Conservation (phyloP, 2,329 filamentous ascomycete genomes). For the Trichoderma afroharzianum region DNA sequence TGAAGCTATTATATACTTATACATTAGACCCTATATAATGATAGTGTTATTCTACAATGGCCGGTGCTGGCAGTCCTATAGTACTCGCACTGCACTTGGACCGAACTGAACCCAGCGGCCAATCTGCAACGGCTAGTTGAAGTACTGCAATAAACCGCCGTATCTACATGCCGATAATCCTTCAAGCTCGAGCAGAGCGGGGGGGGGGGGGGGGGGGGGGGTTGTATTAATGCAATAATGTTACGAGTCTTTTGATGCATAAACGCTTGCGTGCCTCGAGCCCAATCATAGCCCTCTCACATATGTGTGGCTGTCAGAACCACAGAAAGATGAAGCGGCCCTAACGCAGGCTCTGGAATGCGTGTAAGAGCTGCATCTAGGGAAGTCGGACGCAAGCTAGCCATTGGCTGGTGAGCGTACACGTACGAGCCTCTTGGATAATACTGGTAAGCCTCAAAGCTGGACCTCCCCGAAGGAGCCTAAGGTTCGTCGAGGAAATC, state of each 20-base stretch:
- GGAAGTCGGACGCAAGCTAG: not conserved
- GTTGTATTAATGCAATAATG: not conserved
- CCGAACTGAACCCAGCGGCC: not conserved
- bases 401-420: not conserved
- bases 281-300: not conserved
- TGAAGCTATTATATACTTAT: not conserved
- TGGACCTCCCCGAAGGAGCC: not conserved
- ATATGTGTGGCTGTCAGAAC: not conserved
- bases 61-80: not conserved
- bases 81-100: not conserved
- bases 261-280: not conserved
- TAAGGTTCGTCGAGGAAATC: not conserved
- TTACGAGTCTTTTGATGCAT: not conserved
- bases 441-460: not conserved
- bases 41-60: not conserved
- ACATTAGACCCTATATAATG: not conserved
- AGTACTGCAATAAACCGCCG: not conserved
- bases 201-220: too few relatives aligned
- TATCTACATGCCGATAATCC: not conserved
- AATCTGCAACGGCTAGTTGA: not conserved
- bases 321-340: not conserved
- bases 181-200: not conserved
- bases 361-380: not conserved
- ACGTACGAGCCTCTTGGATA: not conserved
- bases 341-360: not conserved